phyloP scores from a whole-genome alignment of 2,329 filamentous ascomycete genomes.

The Epichloe glyceriae region DNA sequence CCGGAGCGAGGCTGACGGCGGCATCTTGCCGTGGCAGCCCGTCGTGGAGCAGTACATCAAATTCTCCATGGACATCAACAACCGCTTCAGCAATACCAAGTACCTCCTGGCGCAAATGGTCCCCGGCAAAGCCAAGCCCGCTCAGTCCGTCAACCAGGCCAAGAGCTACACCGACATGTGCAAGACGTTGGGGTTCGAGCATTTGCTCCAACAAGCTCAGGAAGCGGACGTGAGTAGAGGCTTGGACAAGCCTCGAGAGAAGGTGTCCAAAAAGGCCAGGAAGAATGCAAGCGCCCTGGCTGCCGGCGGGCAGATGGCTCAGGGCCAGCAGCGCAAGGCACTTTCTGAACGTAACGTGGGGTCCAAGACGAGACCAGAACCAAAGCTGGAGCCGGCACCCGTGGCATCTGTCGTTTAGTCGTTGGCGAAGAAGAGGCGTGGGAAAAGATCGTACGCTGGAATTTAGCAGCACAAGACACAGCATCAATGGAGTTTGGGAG shows the following conservation, averaged over 20 bases:
- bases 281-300: constrained; percentile 29
- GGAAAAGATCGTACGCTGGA: neutral
- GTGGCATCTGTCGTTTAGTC: constrained; percentile 10
- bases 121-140: constrained; percentile 59
- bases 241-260: constrained; percentile 36
- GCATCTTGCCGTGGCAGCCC: constrained; percentile 59
- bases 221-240: constrained; percentile 52
- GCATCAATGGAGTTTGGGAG: constrained; percentile 8
- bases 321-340: constrained; percentile 19
- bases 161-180: constrained; percentile 64
- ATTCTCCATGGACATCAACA: constrained; percentile 62
- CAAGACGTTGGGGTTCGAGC: constrained; percentile 48
- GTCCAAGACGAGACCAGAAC: constrained; percentile 8
- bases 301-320: constrained; percentile 32
- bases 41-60: constrained; percentile 66
- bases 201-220: constrained; percentile 49
- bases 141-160: constrained; percentile 46
- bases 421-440: neutral
- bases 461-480: neutral
- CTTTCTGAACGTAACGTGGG: constrained; percentile 22
- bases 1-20: constrained; percentile 53
- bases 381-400: constrained; percentile 11
- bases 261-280: constrained; percentile 16
- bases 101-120: constrained; percentile 77
- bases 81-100: constrained; percentile 87